Percentiles rank a stretch among this genome's conserved stretches.
Evolutionary conservation across 108 stramenopile genomes (phyloP).

Genomic region (Nannochloropsis granulata): DNA sequence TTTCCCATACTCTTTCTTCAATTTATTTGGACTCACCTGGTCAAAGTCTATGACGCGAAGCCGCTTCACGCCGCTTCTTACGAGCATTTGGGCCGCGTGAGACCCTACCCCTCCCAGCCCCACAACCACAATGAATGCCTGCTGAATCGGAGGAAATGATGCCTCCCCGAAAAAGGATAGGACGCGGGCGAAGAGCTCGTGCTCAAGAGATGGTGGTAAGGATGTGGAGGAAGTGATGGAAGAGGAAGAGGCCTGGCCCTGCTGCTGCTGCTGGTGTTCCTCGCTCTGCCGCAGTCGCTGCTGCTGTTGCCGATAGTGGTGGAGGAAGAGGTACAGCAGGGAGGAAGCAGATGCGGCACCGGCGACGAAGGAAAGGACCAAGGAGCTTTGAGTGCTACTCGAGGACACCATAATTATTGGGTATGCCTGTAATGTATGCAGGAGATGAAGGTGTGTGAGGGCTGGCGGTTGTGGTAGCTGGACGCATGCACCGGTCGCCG

Average conservation of each 20-base stretch:
- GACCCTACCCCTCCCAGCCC: slow-evolving; percentile 86
- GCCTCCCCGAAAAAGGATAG: slow-evolving; percentile 65
- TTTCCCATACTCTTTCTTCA: no score
- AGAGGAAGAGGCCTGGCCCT: not conserved
- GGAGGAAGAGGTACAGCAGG: not conserved
- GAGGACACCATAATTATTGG: no score
- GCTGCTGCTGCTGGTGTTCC: not conserved
- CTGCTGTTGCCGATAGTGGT: not conserved
- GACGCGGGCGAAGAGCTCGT: slow-evolving; percentile 83
- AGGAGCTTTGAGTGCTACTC: not conserved
- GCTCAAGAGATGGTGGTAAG: slow-evolving; percentile 47
- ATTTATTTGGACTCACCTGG: slow-evolving; percentile 26
- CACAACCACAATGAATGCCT: slow-evolving; percentile 58
- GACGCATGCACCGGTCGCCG: no score
- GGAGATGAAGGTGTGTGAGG: no score
- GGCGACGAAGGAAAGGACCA: not conserved
- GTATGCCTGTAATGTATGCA: no score
- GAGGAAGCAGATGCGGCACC: not conserved
- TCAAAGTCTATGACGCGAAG: slow-evolving; percentile 94
- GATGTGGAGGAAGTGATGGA: not conserved
- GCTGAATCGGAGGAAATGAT: slow-evolving; percentile 39
- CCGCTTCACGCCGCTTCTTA: slow-evolving; percentile 63
- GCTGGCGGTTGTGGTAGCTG: no score
- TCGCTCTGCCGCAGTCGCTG: not conserved
- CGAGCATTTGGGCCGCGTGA: slow-evolving; percentile 86